Percentiles rank a stretch among this genome's conserved stretches.
Conservation (phyloP, 2,329 filamentous ascomycete species). For the Aureobasidium lini region DNA sequence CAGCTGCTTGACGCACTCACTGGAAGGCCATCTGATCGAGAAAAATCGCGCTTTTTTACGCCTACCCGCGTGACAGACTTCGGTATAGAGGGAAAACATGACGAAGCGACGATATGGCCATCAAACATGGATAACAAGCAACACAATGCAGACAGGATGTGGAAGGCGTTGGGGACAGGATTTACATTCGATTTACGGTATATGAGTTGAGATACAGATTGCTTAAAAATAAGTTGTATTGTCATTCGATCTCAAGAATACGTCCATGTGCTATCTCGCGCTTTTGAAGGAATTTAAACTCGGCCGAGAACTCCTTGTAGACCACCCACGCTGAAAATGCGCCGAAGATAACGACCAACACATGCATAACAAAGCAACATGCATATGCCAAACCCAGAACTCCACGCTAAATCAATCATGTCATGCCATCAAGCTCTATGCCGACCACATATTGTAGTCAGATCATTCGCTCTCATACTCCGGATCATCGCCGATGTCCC, state of each 20-base stretch:
- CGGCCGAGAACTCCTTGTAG: neutral
- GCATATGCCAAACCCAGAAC: neutral
- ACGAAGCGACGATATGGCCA: neutral
- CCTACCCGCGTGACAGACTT: no score
- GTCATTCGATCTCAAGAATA: neutral
- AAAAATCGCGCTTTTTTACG: no score
- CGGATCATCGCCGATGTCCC: constrained; percentile 34
- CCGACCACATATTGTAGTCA: neutral
- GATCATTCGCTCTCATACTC: constrained; percentile 8
- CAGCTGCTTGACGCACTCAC: no score
- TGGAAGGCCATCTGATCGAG: no score
- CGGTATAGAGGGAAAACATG: neutral
- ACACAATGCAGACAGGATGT: neutral
- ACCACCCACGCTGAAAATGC: neutral
- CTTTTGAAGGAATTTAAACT: neutral
- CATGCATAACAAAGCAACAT: neutral
- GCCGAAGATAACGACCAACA: neutral
- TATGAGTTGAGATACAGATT: neutral
- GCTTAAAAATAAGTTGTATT: neutral
- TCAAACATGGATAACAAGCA: neutral
- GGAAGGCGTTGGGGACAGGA: neutral
- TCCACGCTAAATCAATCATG: constrained; percentile 12
- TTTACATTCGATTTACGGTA: neutral
- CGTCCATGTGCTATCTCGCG: neutral
- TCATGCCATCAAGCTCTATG: neutral